Evolutionary conservation across 805 yeast genomes (phyloP).

Genomic region (Nakazawaea wickerhamii): DNA sequence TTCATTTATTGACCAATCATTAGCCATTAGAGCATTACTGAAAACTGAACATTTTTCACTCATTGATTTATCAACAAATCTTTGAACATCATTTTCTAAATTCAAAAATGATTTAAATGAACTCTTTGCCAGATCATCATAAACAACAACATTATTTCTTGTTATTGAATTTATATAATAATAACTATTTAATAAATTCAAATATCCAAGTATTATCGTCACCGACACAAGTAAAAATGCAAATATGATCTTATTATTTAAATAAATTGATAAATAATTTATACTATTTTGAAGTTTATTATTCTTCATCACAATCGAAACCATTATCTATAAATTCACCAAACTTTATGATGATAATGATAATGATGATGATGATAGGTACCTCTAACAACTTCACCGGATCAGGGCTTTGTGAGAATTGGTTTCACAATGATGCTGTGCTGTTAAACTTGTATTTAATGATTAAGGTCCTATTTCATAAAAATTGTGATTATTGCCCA

Average conservation of each 20-base stretch:
- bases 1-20: constrained; percentile 34
- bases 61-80: constrained; percentile 17
- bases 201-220: constrained; percentile 1
- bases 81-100: constrained; percentile 6
- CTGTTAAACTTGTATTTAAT: not conserved
- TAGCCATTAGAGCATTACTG: constrained; percentile 35
- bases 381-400: not conserved
- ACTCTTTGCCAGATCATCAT: constrained; percentile 5
- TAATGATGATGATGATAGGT: not conserved
- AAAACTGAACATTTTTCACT: constrained; percentile 39
- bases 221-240: not conserved
- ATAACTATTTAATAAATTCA: constrained; percentile 3
- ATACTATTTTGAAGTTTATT: constrained; percentile 1
- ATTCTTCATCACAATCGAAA: not conserved
- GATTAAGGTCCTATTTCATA: not conserved
- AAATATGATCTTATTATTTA: constrained; percentile 5
- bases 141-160: constrained; percentile 1
- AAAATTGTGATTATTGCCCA: not conserved
- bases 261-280: not conserved
- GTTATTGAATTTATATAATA: not conserved
- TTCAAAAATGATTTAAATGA: constrained; percentile 4
- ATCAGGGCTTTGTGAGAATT: too few relatives aligned
- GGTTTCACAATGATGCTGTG: not conserved
- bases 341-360: not conserved
- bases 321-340: not conserved